Evolutionary conservation across 2,329 filamentous ascomycete species (phyloP), one percentile per base, ranked within the genome.

Genomic region (Amauroascus niger): DNA sequence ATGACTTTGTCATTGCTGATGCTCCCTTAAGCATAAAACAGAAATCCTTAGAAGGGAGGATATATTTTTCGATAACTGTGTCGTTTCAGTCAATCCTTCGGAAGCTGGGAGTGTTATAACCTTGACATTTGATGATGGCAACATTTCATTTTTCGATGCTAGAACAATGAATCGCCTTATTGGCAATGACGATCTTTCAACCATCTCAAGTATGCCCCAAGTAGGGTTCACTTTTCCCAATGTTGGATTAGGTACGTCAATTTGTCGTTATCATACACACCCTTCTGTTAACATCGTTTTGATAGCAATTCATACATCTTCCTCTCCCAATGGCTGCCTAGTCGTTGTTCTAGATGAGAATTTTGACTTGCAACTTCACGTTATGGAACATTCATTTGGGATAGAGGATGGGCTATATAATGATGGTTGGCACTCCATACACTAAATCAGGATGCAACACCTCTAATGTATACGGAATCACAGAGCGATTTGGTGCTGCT

Each of bases 71-170:
- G 80, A 86, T 60, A 89, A 88, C 65, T 76, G 86, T 22, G 73
- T 90, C 1, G 69, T 95, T 37, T 79, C 80, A 0, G 73, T 93
- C 28, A 79, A 84, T 45, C 73, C 81, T 1, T 75, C 86, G 16
- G 84, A 86, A 61, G 81, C 84, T 56, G 85, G 86, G 47, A 88
- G 82, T 55, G 76, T 86, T 1, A 59, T 95, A 1, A 82, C 84
- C 28, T 75, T 95, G 55, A 78, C 79, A 24, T 87, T 87, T 61
- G 86, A 86, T 57, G 89, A 95, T 65, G 87, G 90, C 9, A 85
- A 82, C 0, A 75, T 94, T 2, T 84, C 93, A 60, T 87, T 91
- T 67, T 81, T 87, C 53, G 86, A 94, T 63, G 80, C 88, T 9
- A 76, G 79, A 46, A 86, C 81, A 0, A 84, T 95, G 78, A 76